A percentile compares a stretch with the other conserved stretches of the same genome.
phyloP scores from a whole-genome alignment of 176 grass and related monocot species.

The Rhipidocladum racemiflorum region DNA sequence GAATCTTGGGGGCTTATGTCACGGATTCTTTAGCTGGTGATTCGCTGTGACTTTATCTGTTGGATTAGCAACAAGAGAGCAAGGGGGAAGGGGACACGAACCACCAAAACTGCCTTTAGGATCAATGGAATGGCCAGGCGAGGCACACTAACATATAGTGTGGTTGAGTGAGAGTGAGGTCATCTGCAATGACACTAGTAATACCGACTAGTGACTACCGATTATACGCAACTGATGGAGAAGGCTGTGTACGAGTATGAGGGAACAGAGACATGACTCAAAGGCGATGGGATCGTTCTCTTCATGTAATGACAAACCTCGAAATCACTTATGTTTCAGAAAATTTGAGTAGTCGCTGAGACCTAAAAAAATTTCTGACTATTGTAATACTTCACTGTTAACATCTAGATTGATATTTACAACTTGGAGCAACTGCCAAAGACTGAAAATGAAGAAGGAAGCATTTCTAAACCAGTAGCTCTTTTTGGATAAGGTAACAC shows the following conservation, averaged over 20 bases:
- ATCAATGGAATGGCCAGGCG: slow-evolving; percentile 41
- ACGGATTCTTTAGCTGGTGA: slow-evolving; percentile 38
- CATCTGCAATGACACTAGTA: slow-evolving; percentile 15
- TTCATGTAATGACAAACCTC: not conserved
- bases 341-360: not conserved
- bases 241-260: not conserved
- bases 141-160: slow-evolving; percentile 22
- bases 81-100: slow-evolving; percentile 20
- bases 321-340: not conserved
- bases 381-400: not conserved
- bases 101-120: slow-evolving; percentile 35
- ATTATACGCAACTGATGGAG: not conserved
- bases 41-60: slow-evolving; percentile 43
- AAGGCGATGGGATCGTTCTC: not conserved
- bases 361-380: not conserved
- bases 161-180: slow-evolving; percentile 30
- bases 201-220: not conserved
- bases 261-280: not conserved
- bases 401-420: not conserved
- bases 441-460: not conserved
- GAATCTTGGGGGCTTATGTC: slow-evolving; percentile 35
- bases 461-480: not conserved
- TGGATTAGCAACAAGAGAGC: slow-evolving; percentile 44
- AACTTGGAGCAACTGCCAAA: not conserved
- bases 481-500: not conserved